Percentiles rank a stretch among this genome's conserved stretches.
Evolutionary conservation across 352 stramenopile species (phyloP).

Genomic region (Aphanomyces invadans): DNA sequence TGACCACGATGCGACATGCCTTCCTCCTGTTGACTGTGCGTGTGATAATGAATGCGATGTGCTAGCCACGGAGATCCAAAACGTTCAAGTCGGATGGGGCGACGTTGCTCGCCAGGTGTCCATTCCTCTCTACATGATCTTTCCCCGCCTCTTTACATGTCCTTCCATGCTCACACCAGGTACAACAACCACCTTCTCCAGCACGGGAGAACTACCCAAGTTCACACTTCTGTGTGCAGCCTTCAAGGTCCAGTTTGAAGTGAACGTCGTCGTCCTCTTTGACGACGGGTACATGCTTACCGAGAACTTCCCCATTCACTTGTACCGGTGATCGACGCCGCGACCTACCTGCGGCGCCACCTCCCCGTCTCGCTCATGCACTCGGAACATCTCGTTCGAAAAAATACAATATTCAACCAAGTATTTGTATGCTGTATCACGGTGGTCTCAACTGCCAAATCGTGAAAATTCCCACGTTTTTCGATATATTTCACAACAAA

Average conservation of each 20-base stretch:
- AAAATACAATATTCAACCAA: not conserved
- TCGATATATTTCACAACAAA: too few species aligned
- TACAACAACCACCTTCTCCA: too few species aligned
- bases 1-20: not conserved
- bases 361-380: too few species aligned
- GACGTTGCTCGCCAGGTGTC: conserved; percentile 82
- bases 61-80: conserved; percentile 90
- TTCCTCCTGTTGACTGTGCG: not conserved
- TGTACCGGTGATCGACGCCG: conserved; percentile 48
- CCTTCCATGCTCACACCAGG: conserved; percentile 80
- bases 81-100: conserved; percentile 89
- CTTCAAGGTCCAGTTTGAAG: conserved; percentile 90
- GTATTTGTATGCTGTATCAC: too few species aligned
- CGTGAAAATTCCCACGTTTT: too few species aligned
- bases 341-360: conserved; percentile 2
- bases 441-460: too few species aligned
- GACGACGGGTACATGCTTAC: conserved; percentile 88
- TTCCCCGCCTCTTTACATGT: conserved; percentile 88
- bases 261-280: conserved; percentile 89
- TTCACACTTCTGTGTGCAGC: conserved; percentile 34
- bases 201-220: not conserved
- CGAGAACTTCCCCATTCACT: conserved; percentile 81
- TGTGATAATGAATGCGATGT: not conserved
- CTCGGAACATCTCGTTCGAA: too few species aligned
- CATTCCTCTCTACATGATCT: conserved; percentile 94